A percentile compares a stretch with the other conserved stretches of the same genome.
phyloP scores from a whole-genome alignment of 257 asterid species.

The Plectranthus barbatus region DNA sequence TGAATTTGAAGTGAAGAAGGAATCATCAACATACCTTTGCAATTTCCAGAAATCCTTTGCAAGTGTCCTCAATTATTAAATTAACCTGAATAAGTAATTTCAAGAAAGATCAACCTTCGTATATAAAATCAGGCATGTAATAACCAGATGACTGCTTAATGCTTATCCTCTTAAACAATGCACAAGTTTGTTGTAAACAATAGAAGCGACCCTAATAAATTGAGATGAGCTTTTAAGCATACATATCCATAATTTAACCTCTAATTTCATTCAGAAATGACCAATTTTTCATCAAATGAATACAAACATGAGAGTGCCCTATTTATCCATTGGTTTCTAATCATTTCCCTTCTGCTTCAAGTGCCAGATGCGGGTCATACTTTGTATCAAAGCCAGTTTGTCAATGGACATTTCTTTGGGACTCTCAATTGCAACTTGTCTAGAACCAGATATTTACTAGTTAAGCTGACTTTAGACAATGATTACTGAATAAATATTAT shows the following conservation, averaged over 20 bases:
- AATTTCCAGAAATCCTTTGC: slow-evolving; percentile 96
- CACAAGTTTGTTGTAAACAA: background rate
- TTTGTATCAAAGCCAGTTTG: too few relatives aligned
- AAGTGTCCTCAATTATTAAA: slow-evolving; percentile 96
- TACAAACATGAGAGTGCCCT: background rate
- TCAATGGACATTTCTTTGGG: too few relatives aligned
- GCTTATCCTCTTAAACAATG: slow-evolving; percentile 6
- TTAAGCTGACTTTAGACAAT: too few relatives aligned
- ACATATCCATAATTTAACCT: background rate
- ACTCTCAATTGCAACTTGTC: too few relatives aligned
- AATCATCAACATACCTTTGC: slow-evolving; percentile 57
- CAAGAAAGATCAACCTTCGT: slow-evolving; percentile 12
- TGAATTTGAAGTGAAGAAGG: background rate
- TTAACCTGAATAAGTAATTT: slow-evolving; percentile 54
- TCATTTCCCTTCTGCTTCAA: background rate
- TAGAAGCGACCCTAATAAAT: background rate
- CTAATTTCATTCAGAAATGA: background rate
- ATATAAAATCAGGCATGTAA: background rate
- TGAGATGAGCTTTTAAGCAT: background rate
- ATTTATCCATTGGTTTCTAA: background rate
- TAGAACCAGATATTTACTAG: too few relatives aligned
- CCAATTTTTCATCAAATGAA: background rate
- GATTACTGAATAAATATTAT: too few relatives aligned
- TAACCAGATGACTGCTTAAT: background rate
- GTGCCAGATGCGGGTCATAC: too few relatives aligned